These are phyloP conservation scores for Moesziomyces antarcticus DNA, from an alignment of 1,284 basidiomycete genomes.

Conservation along the genomic window DNA sequence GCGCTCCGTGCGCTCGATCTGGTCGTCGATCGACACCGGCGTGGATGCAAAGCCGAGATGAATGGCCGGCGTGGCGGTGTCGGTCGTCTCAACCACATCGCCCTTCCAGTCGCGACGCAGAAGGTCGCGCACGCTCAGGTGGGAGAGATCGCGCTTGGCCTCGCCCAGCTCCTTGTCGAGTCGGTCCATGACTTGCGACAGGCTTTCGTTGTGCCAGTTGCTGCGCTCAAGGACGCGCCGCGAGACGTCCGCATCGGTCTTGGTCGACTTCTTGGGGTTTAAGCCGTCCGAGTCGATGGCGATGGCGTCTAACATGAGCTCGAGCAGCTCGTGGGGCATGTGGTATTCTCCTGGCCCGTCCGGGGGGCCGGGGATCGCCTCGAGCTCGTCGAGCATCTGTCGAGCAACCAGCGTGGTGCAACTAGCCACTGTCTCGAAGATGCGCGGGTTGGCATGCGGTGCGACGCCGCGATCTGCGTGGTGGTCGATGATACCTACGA, in stretches of 20 bases:
- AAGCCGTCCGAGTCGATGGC: conserved; percentile 62
- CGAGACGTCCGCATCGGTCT: conserved; percentile 30
- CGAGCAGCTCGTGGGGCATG: conserved; percentile 60
- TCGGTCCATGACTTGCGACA: conserved; percentile 55
- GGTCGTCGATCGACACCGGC: conserved; percentile 64
- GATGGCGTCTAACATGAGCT: conserved; percentile 61
- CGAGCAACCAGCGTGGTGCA: conserved; percentile 65
- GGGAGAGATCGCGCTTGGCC: conserved; percentile 64
- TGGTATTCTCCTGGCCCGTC: conserved; percentile 51
- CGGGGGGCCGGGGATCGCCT: conserved; percentile 34
- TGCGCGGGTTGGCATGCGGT: conserved; percentile 57
- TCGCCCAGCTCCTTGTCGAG: conserved; percentile 58
- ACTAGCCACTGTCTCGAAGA: conserved; percentile 59
- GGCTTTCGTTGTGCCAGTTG: conserved; percentile 45
- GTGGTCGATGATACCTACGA: conserved; percentile 66
- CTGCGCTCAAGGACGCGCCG: conserved; percentile 32
- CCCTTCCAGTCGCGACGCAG: conserved; percentile 69
- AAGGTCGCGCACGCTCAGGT: conserved; percentile 62
- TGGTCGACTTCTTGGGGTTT: conserved; percentile 44
- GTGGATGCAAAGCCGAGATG: conserved; percentile 67
- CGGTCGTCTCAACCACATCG: conserved; percentile 59
- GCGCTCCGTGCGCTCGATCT: conserved; percentile 60
- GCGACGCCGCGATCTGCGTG: conserved; percentile 65
- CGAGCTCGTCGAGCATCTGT: conserved; percentile 61
- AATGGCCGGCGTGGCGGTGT: conserved; percentile 55